Conservation (phyloP, 306 rosid species). For the Albizia julibrissin region DNA sequence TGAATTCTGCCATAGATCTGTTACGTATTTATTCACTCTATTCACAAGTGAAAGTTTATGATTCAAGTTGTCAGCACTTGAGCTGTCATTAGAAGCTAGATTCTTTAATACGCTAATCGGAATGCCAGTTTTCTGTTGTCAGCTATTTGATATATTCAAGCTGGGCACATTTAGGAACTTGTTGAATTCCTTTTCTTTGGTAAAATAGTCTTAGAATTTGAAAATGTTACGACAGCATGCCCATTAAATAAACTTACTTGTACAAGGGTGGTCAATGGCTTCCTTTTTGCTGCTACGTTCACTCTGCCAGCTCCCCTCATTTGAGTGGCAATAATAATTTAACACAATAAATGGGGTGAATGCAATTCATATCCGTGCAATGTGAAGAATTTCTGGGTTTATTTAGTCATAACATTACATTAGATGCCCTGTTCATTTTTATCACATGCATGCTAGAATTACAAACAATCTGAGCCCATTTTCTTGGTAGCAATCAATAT, state of each 20-base stretch:
- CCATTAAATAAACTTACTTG: neutral
- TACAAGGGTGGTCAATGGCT: neutral
- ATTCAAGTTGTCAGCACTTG: conserved; percentile 2
- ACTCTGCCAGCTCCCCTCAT: neutral
- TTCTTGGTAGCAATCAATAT: conserved; percentile 35
- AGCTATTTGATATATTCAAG: conserved; percentile 3
- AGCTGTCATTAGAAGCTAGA: neutral
- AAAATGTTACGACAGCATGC: neutral
- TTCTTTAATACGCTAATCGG: neutral
- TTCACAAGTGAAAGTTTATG: neutral
- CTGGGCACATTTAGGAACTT: neutral
- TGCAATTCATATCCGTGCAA: neutral
- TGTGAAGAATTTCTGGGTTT: neutral
- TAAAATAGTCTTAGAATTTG: neutral
- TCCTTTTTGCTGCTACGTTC: neutral
- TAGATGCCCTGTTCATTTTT: conserved; percentile 30
- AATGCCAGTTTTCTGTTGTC: neutral
- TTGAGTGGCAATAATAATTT: neutral
- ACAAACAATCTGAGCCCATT: conserved; percentile 30
- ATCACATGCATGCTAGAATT: conserved; percentile 37
- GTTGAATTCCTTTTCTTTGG: neutral
- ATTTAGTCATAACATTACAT: conserved; percentile 41
- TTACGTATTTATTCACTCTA: neutral
- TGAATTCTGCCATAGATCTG: neutral
- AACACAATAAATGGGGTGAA: neutral